phyloP scores from a whole-genome alignment of 129 eudicot species.

The Scalesia atractyloides region DNA sequence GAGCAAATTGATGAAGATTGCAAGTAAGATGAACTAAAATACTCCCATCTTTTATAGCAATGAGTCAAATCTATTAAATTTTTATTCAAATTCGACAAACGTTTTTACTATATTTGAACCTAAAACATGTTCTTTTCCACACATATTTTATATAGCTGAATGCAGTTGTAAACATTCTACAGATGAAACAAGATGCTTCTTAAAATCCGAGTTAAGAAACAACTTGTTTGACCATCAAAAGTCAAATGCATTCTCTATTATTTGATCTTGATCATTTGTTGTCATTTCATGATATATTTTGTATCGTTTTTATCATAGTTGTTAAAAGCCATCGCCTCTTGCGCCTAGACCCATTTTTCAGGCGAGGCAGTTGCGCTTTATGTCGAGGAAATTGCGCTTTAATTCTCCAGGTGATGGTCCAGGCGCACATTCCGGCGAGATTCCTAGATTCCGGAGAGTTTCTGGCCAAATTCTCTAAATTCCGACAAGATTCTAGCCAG shows the following conservation, averaged over 20 bases:
- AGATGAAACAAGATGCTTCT: neutral
- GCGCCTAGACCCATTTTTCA: too few species aligned
- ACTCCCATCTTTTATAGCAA: constrained; percentile 8
- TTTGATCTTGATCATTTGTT: constrained; percentile 8
- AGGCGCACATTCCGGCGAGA: too few species aligned
- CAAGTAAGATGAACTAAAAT: constrained; percentile 43
- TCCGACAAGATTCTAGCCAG: too few species aligned
- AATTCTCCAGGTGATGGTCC: too few species aligned
- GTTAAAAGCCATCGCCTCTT: too few species aligned
- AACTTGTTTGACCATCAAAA: constrained; percentile 12
- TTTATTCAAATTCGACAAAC: neutral
- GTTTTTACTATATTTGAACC: neutral
- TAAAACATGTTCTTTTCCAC: neutral
- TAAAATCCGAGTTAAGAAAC: neutral
- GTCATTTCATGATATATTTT: neutral
- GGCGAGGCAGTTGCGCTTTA: too few species aligned
- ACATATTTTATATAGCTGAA: neutral
- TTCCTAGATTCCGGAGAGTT: too few species aligned
- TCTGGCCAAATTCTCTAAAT: too few species aligned
- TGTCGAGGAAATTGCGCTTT: too few species aligned
- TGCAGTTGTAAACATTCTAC: neutral
- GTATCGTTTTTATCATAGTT: constrained; percentile 4
- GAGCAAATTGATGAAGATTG: constrained; percentile 63
- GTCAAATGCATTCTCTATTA: neutral
- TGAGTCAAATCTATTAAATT: constrained; percentile 1